These are phyloP conservation scores for Euphrasia arctica DNA, from an alignment of 305 asterid species.

Conservation along the genomic window DNA sequence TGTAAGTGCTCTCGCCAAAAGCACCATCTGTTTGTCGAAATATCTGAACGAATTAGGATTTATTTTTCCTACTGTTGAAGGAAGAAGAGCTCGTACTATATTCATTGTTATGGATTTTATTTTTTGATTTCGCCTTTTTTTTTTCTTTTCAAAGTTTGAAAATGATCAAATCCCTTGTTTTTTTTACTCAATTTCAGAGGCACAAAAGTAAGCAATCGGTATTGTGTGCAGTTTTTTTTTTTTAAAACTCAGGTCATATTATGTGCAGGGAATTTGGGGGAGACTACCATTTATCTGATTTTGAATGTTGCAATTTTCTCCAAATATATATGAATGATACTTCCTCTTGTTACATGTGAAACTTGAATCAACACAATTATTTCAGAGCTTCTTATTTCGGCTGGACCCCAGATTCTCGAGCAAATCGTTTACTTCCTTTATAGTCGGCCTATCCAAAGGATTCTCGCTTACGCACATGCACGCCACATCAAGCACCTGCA, in stretches of 20 bases:
- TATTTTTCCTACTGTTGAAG: background rate
- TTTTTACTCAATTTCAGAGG: too few relatives aligned
- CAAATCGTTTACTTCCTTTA: constrained; percentile 75
- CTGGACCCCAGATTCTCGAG: constrained; percentile 54
- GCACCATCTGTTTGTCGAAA: constrained; percentile 36
- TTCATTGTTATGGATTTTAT: background rate
- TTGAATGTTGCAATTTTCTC: too few relatives aligned
- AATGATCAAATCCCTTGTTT: too few relatives aligned
- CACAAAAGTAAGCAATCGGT: too few relatives aligned
- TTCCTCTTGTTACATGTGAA: constrained; percentile 10
- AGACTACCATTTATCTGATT: too few relatives aligned
- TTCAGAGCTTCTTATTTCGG: constrained; percentile 32
- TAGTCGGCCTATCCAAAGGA: constrained; percentile 85
- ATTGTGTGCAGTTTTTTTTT: too few relatives aligned
- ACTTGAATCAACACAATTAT: constrained; percentile 31
- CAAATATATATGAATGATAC: too few relatives aligned
- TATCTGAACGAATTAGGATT: constrained; percentile 26
- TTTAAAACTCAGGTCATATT: too few relatives aligned
- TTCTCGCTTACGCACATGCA: constrained; percentile 82
- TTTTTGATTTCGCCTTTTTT: background rate
- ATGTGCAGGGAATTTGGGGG: too few relatives aligned
- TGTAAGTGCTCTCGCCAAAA: background rate
- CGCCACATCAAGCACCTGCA: constrained; percentile 75
- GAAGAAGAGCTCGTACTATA: constrained; percentile 6
- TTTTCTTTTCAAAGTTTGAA: background rate